A percentile compares a stretch with the other conserved stretches of the same genome.
phyloP scores from a whole-genome alignment of 441 rosid species.

The Jatropha multifida region DNA sequence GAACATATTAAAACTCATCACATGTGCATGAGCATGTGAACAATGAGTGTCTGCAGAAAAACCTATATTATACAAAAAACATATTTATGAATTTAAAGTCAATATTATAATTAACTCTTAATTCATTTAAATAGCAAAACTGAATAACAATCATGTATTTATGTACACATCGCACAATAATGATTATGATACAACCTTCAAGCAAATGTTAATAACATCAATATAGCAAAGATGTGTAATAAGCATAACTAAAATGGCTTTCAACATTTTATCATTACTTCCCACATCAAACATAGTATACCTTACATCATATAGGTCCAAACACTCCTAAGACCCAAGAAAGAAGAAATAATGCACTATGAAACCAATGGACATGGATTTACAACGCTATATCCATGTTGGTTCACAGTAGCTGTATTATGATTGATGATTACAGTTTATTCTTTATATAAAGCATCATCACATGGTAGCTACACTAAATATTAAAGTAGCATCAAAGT shows the following conservation, averaged over 20 bases:
- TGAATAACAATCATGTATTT: not conserved
- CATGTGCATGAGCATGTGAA: not conserved
- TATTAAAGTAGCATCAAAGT: not conserved
- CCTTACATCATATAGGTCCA: not conserved
- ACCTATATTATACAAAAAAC: not conserved
- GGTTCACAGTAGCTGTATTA: not conserved
- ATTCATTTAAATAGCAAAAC: not conserved
- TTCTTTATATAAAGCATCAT: not conserved
- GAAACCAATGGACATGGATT: not conserved
- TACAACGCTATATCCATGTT: too few relatives aligned
- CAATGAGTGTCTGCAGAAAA: not conserved
- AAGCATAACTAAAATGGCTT: not conserved
- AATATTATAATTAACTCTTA: not conserved
- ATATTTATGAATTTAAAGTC: not conserved
- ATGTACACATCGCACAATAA: not conserved
- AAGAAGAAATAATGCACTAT: not conserved
- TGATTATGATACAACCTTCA: not conserved
- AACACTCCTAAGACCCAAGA: not conserved
- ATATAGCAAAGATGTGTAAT: not conserved
- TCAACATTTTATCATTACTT: constrained; percentile 1
- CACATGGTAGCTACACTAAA: not conserved
- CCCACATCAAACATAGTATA: not conserved
- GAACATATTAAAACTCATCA: not conserved
- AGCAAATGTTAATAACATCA: not conserved
- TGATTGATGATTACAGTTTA: not conserved